A percentile compares a stretch with the other conserved stretches of the same genome.
Conservation (phyloP, 805 yeast genomes). For the Lipomyces starkeyi region DNA sequence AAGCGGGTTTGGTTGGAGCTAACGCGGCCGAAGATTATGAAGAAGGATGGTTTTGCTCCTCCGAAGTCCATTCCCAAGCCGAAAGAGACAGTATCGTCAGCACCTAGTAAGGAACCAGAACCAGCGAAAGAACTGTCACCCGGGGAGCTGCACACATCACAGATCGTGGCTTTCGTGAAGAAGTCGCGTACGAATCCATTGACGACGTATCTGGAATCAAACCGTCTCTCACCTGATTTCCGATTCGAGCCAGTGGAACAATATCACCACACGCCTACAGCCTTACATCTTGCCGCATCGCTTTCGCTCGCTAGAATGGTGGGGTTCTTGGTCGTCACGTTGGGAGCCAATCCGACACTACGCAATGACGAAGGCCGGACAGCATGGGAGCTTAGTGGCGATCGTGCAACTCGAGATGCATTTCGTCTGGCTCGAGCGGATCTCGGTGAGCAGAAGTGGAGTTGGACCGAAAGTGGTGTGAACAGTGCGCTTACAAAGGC, state of each 20-base stretch:
- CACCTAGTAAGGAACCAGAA: constrained; percentile 30
- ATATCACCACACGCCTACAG: constrained; percentile 66
- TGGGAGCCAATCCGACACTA: constrained; percentile 74
- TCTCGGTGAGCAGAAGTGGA: constrained; percentile 70
- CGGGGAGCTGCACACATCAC: constrained; percentile 60
- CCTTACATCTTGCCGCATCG: constrained; percentile 78
- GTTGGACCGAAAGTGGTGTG: constrained; percentile 74
- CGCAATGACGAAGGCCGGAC: constrained; percentile 62
- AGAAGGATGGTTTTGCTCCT: constrained; percentile 58
- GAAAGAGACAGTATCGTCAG: neutral
- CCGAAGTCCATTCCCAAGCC: constrained; percentile 38
- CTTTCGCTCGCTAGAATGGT: constrained; percentile 72
- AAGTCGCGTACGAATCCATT: constrained; percentile 80
- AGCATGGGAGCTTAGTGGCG: constrained; percentile 68
- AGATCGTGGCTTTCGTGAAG: constrained; percentile 64
- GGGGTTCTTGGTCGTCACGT: constrained; percentile 60
- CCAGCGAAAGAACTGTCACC: constrained; percentile 43
- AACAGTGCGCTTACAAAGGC: constrained; percentile 56
- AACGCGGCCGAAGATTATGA: constrained; percentile 60
- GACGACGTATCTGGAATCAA: constrained; percentile 62
- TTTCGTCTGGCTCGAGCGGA: constrained; percentile 72
- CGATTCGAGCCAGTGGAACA: constrained; percentile 60
- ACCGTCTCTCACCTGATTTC: constrained; percentile 61
- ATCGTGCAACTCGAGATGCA: constrained; percentile 49
- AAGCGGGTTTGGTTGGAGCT: constrained; percentile 84